phyloP scores from a whole-genome alignment of 257 asterid genomes.

The Solanum lycopersicoides region DNA sequence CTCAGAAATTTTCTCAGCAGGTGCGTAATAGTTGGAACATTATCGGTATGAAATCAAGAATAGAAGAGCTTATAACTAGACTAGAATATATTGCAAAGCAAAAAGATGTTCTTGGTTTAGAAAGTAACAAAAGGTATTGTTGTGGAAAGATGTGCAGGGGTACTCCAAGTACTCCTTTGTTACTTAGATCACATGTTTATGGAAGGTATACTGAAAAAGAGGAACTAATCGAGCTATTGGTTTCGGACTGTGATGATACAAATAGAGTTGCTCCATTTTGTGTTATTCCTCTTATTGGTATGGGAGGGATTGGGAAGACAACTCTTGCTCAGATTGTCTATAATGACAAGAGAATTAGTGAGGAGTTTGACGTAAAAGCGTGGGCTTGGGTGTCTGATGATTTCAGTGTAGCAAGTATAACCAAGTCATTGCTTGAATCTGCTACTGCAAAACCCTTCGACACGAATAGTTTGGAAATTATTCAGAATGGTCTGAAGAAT shows the following conservation, averaged over 20 bases:
- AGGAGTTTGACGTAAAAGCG: constrained; percentile 26
- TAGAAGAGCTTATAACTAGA: background rate
- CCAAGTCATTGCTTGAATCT: constrained; percentile 33
- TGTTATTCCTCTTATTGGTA: background rate
- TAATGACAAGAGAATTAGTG: constrained; percentile 28
- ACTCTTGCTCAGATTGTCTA: constrained; percentile 1
- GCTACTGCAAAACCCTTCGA: constrained; percentile 26
- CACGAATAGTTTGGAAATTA: constrained; percentile 28
- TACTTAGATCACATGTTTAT: background rate
- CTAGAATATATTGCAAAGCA: background rate
- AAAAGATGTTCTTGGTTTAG: background rate
- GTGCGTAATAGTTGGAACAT: background rate
- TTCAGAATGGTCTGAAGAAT: constrained; percentile 25
- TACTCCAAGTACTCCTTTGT: background rate
- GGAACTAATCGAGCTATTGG: background rate
- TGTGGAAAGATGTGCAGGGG: background rate
- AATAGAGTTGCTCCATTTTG: background rate
- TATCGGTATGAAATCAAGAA: background rate
- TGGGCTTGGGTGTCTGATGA: constrained; percentile 47
- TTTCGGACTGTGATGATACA: background rate
- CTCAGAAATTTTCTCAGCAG: background rate
- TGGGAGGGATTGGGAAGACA: background rate
- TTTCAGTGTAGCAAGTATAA: constrained; percentile 20
- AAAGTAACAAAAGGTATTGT: background rate
- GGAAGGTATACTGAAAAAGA: background rate